A percentile compares a stretch with the other conserved stretches of the same genome.
These are phyloP conservation scores for Syncephalastrum contaminatum DNA, from an alignment of 371 early-diverging fungal genomes.

Conservation along the genomic window DNA sequence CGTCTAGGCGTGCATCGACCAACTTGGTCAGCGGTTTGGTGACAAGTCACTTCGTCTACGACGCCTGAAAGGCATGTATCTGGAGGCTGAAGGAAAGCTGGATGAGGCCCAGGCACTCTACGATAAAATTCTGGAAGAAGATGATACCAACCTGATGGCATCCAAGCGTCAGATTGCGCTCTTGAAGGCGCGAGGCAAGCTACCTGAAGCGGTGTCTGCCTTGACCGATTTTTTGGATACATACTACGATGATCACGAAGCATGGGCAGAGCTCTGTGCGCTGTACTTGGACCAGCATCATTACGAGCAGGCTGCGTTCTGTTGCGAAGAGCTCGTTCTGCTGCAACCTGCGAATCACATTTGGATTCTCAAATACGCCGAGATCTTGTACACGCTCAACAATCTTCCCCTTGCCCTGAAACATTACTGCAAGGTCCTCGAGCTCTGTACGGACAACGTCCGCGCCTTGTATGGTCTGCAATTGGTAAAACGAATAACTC, in stretches of 20 bases:
- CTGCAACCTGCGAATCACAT: conserved; percentile 83
- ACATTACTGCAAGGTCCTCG: conserved; percentile 73
- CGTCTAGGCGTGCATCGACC: conserved; percentile 53
- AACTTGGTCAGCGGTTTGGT: conserved; percentile 62
- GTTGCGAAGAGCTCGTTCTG: conserved; percentile 85
- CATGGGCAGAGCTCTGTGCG: conserved; percentile 81
- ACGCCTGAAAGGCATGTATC: conserved; percentile 65
- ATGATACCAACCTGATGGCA: conserved; percentile 67
- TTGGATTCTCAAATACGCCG: conserved; percentile 86
- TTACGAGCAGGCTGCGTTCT: conserved; percentile 86
- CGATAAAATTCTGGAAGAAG: conserved; percentile 61
- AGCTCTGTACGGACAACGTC: conserved; percentile 71
- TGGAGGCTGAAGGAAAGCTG: conserved; percentile 72
- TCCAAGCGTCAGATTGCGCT: conserved; percentile 77
- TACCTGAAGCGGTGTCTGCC: conserved; percentile 70
- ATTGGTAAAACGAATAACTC: conserved; percentile 38
- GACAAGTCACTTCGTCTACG: conserved; percentile 64
- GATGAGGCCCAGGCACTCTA: conserved; percentile 64
- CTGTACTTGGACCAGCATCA: conserved; percentile 66
- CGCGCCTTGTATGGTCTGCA: conserved; percentile 78
- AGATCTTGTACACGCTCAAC: conserved; percentile 72
- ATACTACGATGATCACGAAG: conserved; percentile 82
- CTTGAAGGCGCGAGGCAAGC: conserved; percentile 62
- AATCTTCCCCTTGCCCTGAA: conserved; percentile 64
- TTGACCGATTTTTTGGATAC: conserved; percentile 77